These are phyloP conservation scores for Erodium texanum DNA, from an alignment of 441 rosid genomes.

Conservation along the genomic window DNA sequence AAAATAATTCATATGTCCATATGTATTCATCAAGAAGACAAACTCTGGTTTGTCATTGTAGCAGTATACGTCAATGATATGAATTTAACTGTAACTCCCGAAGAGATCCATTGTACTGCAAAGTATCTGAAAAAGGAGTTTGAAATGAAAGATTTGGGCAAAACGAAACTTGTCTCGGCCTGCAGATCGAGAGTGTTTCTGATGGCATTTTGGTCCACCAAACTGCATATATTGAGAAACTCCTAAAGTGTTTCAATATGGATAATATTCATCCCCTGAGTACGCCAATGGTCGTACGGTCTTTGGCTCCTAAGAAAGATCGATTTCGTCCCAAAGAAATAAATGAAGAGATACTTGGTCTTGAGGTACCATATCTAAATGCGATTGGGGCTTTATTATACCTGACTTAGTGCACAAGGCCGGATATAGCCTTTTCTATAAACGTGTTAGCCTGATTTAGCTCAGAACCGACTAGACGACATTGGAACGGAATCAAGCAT, in stretches of 20 bases:
- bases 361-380: no score
- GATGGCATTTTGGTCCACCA: no score
- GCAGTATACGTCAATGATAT: neutral
- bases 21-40: no score
- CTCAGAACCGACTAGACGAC: neutral
- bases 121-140: neutral
- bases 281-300: no score
- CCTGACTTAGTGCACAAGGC: neutral
- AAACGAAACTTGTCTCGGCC: neutral
- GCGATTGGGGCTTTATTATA: no score
- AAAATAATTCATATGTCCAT: constrained; percentile 7
- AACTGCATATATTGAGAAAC: no score
- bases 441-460: neutral
- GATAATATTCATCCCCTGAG: no score
- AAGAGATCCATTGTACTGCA: neutral
- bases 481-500: neutral
- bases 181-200: no score
- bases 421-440: neutral
- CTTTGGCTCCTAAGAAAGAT: no score
- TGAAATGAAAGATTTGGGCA: neutral
- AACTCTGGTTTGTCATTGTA: neutral
- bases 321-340: no score
- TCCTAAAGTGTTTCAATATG: no score
- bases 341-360: no score
- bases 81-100: constrained; percentile 1